These are phyloP conservation scores for Apiosordaria backusii DNA, from an alignment of 495 filamentous ascomycete genomes.

Conservation along the genomic window DNA sequence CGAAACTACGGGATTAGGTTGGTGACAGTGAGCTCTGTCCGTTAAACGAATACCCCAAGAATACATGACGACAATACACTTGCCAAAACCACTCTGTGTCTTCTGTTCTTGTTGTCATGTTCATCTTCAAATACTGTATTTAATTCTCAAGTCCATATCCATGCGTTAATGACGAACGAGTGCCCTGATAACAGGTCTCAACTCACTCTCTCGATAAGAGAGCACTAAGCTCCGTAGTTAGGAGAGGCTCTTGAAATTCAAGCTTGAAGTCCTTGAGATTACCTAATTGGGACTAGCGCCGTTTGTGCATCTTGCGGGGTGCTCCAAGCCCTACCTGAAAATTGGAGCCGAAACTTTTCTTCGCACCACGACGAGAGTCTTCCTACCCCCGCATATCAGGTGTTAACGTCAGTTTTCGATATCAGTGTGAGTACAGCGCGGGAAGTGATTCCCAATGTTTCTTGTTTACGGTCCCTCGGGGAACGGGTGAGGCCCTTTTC, in stretches of 20 bases:
- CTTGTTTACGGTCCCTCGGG: not conserved
- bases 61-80: conserved; percentile 5
- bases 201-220: not conserved
- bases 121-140: not conserved
- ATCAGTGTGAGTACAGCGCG: conserved; percentile 31
- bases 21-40: not conserved
- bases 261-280: conserved; percentile 7
- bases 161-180: not conserved
- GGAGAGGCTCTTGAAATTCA: not conserved
- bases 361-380: conserved; percentile 28
- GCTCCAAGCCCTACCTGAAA: conserved; percentile 32
- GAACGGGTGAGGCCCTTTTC: not conserved
- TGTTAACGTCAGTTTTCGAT: conserved; percentile 28
- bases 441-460: not conserved
- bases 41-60: conserved; percentile 1
- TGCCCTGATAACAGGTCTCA: not conserved
- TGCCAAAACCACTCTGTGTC: not conserved
- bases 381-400: conserved; percentile 30
- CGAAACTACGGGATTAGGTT: not conserved
- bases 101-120: not conserved
- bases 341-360: conserved; percentile 35
- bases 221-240: not conserved
- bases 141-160: not conserved
- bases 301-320: conserved; percentile 5
- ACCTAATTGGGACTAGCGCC: conserved; percentile 25